Base-by-base conservation (phyloP, 2,329 filamentous ascomycete genomes). In the Alternaria arbusti region DNA sequence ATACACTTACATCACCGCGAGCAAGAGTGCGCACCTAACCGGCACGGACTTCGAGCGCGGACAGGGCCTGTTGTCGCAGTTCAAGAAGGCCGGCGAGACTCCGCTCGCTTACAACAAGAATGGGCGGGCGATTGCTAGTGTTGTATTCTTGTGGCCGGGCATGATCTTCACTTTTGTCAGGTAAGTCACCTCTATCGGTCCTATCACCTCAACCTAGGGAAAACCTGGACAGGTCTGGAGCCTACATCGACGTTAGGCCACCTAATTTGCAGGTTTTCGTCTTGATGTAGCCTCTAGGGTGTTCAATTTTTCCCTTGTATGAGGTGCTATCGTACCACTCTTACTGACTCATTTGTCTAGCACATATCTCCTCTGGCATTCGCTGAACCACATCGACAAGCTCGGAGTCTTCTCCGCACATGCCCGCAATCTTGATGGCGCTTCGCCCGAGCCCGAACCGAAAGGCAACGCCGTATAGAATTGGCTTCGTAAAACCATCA, bases 111-210 rank as follows among this genome's bases (percentile, higher is more conserved):
- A 88, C 67, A 75, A 81, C 20, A 73, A 84, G 17, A 87, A 87
- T 60, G 81, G 81, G 1, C 77, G 84, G 10, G 84, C 83, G 9
- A 72, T 88, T 57, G 84, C 85, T 1, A 83, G 83, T 43, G 81
- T 84, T 4, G 84, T 87, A 0, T 83, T 88, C 22, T 68, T 85
- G 15, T 88, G 86, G 86, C 77, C 83, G 1, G 86, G 86, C 0
- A 82, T 83, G 70, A 61, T 86, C 2, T 81, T 79, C 15, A 84
- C 85, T 0, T 79, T 86, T 59, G 80, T 81, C 6, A 84, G 82
- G 82, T 84, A 65, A 49, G 66, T 61, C 43, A 7, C 11, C 8
- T 32, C 43, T 11, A 6, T 36, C 12, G 9, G 32, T 36, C 8
- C 32, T 36, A n/a, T n/a, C 32, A 36, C 15, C 0, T 36, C 32